Evolutionary conservation across 208 protist genomes (phyloP), one percentile per base, ranked within the genome.

Genomic region (Acanthamoeba royreba): DNA sequence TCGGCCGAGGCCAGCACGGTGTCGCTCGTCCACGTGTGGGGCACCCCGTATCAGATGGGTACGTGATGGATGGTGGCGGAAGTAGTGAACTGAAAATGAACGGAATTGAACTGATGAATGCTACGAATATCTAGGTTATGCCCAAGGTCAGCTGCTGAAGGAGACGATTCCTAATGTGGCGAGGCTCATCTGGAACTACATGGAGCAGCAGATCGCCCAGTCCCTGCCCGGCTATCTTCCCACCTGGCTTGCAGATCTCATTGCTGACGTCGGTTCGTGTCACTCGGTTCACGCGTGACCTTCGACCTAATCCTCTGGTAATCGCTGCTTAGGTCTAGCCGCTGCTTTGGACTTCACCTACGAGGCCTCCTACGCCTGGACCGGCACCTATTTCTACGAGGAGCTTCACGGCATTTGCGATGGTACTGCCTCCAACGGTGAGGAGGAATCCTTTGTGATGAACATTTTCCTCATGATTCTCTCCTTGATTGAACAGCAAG

Each of bases 371-470:
- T 49, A 95, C 31, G 22, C 15, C 1, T 93, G 52, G 38, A 93
- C n/a, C 35, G 61, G 61, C 28, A 11, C 58, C 13, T 47, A 85
- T 42, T 96, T 90, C 42, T 90, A 58, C 22, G 89, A 94, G 5
- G 95, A 96, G 77, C 49, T 95, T n/a, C 69, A 86, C 61, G 93
- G 93, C 42, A 45, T 96, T 8, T 49, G 89, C 35, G 94, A 95
- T 53, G 94, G 69, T 42, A 61, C 19, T 95, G 17, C 4, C 8
- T 43, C 83, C 52, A 33, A 77, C 79, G 7, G 31, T 47, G 42
- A 8, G 19, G 53, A 28, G 53, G 19, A 28, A 61, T 61, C 53
- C n/a, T 13, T 43, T 5, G 15, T 31, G 11, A 8, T 49, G 3
- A n/a, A 81, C 7, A 22, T 40, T 42, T 15, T 15, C 9, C 17